Evolutionary conservation across 169 alveolate species (phyloP).

Genomic region (Cryptosporidium andersoni): DNA sequence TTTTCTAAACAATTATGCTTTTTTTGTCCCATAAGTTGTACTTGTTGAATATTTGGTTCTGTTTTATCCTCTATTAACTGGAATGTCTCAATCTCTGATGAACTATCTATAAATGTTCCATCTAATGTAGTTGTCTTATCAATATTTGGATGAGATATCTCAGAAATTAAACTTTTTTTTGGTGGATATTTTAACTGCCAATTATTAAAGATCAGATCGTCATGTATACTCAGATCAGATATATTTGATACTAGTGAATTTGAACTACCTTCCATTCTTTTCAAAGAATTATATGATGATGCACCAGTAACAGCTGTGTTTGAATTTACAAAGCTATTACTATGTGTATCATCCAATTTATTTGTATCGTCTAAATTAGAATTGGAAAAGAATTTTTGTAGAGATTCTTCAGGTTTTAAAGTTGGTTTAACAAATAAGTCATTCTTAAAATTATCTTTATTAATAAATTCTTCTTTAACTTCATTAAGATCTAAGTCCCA

Average conservation of each 20-base stretch:
- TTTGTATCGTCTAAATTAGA: too few species aligned
- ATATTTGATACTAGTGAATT: slow-evolving; percentile 49
- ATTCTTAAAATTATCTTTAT: too few species aligned
- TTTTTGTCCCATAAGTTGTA: too few species aligned
- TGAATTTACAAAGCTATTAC: neutral
- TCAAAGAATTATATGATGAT: slow-evolving; percentile 18
- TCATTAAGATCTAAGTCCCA: too few species aligned
- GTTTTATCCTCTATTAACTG: too few species aligned
- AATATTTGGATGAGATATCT: neutral
- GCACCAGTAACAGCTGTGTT: slow-evolving; percentile 13
- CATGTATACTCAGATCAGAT: slow-evolving; percentile 35
- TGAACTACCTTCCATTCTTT: slow-evolving; percentile 44
- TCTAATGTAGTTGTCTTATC: neutral
- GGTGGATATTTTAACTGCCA: neutral
- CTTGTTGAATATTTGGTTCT: too few species aligned
- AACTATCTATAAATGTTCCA: neutral
- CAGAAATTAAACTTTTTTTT: neutral
- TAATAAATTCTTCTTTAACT: too few species aligned
- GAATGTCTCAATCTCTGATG: too few species aligned
- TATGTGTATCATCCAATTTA: slow-evolving; percentile 17
- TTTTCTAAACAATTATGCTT: too few species aligned
- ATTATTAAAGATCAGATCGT: slow-evolving; percentile 17
- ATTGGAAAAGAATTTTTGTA: too few species aligned
- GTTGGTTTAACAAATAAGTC: too few species aligned
- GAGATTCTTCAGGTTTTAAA: too few species aligned